Evolutionary conservation across 2,329 filamentous ascomycete species (phyloP), one percentile per base, ranked within the genome.

Genomic region (Clonostachys byssicola): DNA sequence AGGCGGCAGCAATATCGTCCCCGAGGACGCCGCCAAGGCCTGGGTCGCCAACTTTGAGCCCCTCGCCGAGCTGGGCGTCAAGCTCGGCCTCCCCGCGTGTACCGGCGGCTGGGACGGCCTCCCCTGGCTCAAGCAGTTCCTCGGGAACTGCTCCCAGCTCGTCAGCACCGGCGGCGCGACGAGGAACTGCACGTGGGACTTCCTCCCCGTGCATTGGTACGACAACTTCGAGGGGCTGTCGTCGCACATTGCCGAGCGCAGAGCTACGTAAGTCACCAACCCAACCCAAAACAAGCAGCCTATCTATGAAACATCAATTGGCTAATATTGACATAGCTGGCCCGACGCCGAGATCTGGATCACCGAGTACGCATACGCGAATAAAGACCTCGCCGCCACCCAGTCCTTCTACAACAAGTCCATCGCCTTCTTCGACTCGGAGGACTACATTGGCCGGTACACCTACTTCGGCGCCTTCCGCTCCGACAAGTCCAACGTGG

Each of bases 391-490:
- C 14, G 49, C 61, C 2, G 65, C 73, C 0, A 85, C 83, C 1
- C 78, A 89, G 59, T 54, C 60, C 1, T 90, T 88, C 60, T 91
- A 81, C 69, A 89, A 90, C 56, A 72, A 72, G 56, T 83, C 78
- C 4, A 64, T 78, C 46, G 74, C 80, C 41, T 89, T 83, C 62
- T 79, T 92, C 51, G 88, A 92, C 47, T 59, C 56, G 42, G 54
- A 61, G 30, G 51, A 60, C 38, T 83, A 77, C 47, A 73, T 91
- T 14, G 80, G 75, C 3, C 78, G 80, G 30, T 92, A 92, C 62
- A 83, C 84, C 1, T 87, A 86, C 63, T 94, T 91, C 56, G 88
- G 87, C 42, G 77, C 85, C 9, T 92, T 92, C 60, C 78, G 87
- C 45, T 81, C 80, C 5, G 69, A 75, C 44, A 79, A 79, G 14